Percentiles rank a stretch among this genome's conserved stretches.
Evolutionary conservation across 306 rosid genomes (phyloP).

Genomic region (Rosa chinensis): DNA sequence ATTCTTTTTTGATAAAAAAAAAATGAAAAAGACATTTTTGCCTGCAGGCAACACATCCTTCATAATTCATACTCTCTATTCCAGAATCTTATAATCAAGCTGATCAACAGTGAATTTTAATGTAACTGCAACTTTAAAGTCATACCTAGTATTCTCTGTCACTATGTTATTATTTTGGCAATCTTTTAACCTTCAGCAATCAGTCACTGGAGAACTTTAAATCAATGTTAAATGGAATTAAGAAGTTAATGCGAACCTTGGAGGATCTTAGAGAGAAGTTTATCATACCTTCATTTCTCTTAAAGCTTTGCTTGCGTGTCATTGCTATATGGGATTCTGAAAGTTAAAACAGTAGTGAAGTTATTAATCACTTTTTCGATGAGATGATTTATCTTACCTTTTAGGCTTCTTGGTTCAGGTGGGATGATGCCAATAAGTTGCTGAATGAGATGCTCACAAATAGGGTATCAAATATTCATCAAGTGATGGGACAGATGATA

Average conservation of each 20-base stretch:
- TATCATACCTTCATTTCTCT: background rate
- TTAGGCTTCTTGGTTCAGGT: slow-evolving; percentile 50
- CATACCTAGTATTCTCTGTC: background rate
- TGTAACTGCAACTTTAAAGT: background rate
- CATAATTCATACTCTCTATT: background rate
- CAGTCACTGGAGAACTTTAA: background rate
- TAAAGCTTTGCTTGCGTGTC: background rate
- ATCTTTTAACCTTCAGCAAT: background rate
- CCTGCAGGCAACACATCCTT: background rate
- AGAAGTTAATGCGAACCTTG: background rate
- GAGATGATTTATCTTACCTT: slow-evolving; percentile 27
- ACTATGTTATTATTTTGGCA: background rate
- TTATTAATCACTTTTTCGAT: background rate
- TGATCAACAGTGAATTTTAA: background rate
- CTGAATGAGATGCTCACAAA: slow-evolving; percentile 70
- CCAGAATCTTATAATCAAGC: background rate
- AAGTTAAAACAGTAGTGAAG: background rate
- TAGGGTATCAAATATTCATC: slow-evolving; percentile 81
- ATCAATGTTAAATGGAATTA: background rate
- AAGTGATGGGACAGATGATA: slow-evolving; percentile 89
- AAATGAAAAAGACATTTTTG: background rate
- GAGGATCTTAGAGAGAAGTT: background rate
- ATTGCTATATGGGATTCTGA: slow-evolving; percentile 9
- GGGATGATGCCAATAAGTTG: slow-evolving; percentile 69
- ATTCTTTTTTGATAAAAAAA: no score